Percentiles rank a stretch among this genome's conserved stretches.
phyloP scores from a whole-genome alignment of 1,139 yeast species.

The Citeromyces hawaiiensis region DNA sequence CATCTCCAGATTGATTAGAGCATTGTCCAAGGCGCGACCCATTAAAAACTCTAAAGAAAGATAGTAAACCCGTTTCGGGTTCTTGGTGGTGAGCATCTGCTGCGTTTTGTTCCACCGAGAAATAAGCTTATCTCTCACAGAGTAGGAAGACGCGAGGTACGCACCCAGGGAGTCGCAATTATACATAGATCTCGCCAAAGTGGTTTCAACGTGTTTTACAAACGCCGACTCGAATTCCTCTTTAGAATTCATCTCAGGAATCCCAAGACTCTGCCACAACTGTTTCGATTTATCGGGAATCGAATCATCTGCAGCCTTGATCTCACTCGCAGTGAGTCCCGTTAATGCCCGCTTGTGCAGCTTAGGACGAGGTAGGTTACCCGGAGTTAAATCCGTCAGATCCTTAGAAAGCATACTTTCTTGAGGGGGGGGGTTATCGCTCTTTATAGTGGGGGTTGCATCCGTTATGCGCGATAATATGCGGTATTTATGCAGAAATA shows the following conservation, averaged over 20 bases:
- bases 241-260: slow-evolving; percentile 31
- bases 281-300: slow-evolving; percentile 72
- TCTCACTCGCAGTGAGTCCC: slow-evolving; percentile 85
- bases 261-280: slow-evolving; percentile 59
- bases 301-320: slow-evolving; percentile 66
- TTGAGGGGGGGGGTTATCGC: background rate
- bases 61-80: slow-evolving; percentile 80
- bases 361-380: slow-evolving; percentile 6
- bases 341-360: slow-evolving; percentile 59
- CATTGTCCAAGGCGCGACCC: slow-evolving; percentile 95
- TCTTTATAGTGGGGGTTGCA: too few species aligned
- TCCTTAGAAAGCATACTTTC: background rate
- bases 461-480: too few species aligned
- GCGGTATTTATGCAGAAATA: too few species aligned
- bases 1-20: slow-evolving; percentile 63
- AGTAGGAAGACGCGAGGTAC: slow-evolving; percentile 74
- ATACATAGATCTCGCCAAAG: slow-evolving; percentile 79
- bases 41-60: slow-evolving; percentile 79
- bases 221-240: slow-evolving; percentile 61
- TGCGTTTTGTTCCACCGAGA: slow-evolving; percentile 92
- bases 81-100: slow-evolving; percentile 73
- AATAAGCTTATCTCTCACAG: slow-evolving; percentile 69
- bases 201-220: slow-evolving; percentile 79
- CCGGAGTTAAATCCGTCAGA: background rate
- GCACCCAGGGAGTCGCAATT: slow-evolving; percentile 91